These are phyloP conservation scores for Ceratobasidium sp. DNA, from an alignment of 1,284 basidiomycete genomes.

Conservation along the genomic window DNA sequence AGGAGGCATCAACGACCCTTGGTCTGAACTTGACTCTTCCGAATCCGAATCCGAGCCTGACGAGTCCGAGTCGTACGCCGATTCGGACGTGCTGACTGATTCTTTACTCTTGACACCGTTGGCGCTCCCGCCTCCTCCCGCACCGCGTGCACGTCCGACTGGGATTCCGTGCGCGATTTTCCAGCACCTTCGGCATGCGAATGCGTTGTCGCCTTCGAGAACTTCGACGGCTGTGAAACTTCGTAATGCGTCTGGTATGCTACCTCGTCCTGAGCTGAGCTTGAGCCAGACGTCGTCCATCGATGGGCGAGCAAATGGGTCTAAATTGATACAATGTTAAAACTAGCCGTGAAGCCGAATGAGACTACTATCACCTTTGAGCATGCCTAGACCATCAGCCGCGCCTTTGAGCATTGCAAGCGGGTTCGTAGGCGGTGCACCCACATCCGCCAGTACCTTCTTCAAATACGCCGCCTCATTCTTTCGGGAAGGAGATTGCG, in stretches of 20 bases:
- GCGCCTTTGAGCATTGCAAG: slow-evolving; percentile 34
- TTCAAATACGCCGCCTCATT: slow-evolving; percentile 72
- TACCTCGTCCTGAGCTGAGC: slow-evolving; percentile 51
- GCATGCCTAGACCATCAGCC: slow-evolving; percentile 22
- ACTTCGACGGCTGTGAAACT: slow-evolving; percentile 92
- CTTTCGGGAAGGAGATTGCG: slow-evolving; percentile 32
- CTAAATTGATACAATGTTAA: background rate
- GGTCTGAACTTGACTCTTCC: slow-evolving; percentile 52
- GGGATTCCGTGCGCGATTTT: slow-evolving; percentile 76
- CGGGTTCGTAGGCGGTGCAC: slow-evolving; percentile 28
- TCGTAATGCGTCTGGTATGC: slow-evolving; percentile 72
- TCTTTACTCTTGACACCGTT: slow-evolving; percentile 57
- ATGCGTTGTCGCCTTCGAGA: slow-evolving; percentile 92
- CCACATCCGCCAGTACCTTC: slow-evolving; percentile 71
- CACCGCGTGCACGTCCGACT: slow-evolving; percentile 37
- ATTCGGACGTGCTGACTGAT: slow-evolving; percentile 22
- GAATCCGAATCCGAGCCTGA: slow-evolving; percentile 32
- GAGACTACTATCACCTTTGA: slow-evolving; percentile 12
- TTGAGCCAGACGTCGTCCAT: slow-evolving; percentile 45
- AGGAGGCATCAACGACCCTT: slow-evolving; percentile 21
- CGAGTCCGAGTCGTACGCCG: slow-evolving; percentile 18
- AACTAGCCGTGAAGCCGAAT: background rate
- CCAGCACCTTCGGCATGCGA: slow-evolving; percentile 94
- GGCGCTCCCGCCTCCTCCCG: slow-evolving; percentile 55
- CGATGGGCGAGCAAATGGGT: slow-evolving; percentile 37